These are phyloP conservation scores for Aspergillus felis DNA, from an alignment of 2,329 filamentous ascomycete genomes.

Conservation along the genomic window DNA sequence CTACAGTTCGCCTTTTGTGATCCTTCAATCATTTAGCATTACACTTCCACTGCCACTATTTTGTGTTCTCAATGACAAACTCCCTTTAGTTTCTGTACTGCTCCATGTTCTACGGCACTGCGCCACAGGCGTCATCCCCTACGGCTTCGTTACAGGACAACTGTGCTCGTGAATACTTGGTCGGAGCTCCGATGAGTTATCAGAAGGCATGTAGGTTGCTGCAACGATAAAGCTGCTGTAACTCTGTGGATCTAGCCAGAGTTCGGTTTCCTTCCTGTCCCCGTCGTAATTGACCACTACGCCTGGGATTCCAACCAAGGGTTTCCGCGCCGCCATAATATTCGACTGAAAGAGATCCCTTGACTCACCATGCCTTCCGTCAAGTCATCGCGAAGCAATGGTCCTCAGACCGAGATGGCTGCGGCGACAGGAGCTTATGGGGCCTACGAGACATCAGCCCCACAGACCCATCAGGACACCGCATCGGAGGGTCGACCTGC, in stretches of 20 bases:
- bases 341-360: not conserved
- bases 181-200: conserved; percentile 9
- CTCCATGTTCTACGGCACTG: conserved; percentile 15
- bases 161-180: not conserved
- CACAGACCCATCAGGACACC: conserved; percentile 18
- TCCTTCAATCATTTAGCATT: not conserved
- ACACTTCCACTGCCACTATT: not conserved
- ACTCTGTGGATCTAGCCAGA: conserved; percentile 5
- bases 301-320: not conserved
- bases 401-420: conserved; percentile 5
- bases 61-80: conserved; percentile 1
- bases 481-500: conserved; percentile 16
- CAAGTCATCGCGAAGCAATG: conserved; percentile 4
- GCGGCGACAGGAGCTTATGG: not conserved
- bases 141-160: not conserved
- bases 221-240: not conserved
- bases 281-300: not conserved
- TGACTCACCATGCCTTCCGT: conserved; percentile 11
- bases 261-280: not conserved
- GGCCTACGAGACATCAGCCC: conserved; percentile 6
- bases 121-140: conserved; percentile 12
- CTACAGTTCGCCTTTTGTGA: not conserved
- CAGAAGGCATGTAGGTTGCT: conserved; percentile 11
- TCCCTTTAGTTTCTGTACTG: not conserved
- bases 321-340: not conserved